Conservation (phyloP, 805 yeast species). For the Candida golubevii region DNA sequence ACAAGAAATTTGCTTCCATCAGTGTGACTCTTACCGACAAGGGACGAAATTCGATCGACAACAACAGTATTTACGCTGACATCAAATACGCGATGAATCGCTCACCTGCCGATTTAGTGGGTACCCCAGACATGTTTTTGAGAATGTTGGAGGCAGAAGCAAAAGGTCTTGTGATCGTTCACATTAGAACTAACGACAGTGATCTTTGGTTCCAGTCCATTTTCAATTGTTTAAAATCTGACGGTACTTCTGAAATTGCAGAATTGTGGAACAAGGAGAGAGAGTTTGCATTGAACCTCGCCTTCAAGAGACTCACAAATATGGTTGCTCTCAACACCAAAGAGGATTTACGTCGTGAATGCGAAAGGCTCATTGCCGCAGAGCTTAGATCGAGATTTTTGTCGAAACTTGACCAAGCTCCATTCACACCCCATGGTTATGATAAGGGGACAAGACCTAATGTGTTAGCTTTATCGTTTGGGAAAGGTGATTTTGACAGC, state of each 20-base stretch:
- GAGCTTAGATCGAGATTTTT: constrained; percentile 68
- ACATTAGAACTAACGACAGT: constrained; percentile 49
- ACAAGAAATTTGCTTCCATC: constrained; percentile 59
- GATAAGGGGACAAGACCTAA: constrained; percentile 81
- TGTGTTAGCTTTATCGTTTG: constrained; percentile 77
- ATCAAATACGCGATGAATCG: constrained; percentile 87
- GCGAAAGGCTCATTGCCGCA: constrained; percentile 65
- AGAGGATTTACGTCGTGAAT: constrained; percentile 72
- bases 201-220: constrained; percentile 40
- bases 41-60: constrained; percentile 63
- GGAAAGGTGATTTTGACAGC: constrained; percentile 79
- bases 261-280: constrained; percentile 80
- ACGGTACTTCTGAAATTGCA: constrained; percentile 71
- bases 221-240: constrained; percentile 58
- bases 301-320: constrained; percentile 63
- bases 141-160: constrained; percentile 91
- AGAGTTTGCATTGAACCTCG: constrained; percentile 57
- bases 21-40: constrained; percentile 80
- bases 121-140: constrained; percentile 74
- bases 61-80: constrained; percentile 77
- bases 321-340: constrained; percentile 71
- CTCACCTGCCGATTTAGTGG: constrained; percentile 67
- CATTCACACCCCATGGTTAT: constrained; percentile 75
- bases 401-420: constrained; percentile 85
- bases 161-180: constrained; percentile 64